A percentile compares a stretch with the other conserved stretches of the same genome.
Conservation (phyloP, 345 rosid species). For the Geranium brycei region DNA sequence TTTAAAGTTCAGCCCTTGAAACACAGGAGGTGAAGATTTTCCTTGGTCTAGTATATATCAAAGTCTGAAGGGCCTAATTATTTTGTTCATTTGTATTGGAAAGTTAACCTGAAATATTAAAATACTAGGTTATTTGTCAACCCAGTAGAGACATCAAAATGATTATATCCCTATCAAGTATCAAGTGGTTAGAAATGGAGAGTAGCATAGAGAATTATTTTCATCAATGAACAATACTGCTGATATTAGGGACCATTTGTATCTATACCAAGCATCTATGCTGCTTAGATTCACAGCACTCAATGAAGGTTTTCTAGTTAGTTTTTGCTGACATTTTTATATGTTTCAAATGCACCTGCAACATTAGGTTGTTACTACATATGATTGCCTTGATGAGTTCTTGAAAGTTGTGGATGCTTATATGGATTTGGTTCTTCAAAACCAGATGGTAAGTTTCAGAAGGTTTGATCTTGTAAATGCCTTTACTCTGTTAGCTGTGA, state of each 20-base stretch:
- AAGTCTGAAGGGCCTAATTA: neutral
- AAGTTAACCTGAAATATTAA: neutral
- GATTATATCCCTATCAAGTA: neutral
- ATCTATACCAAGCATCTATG: neutral
- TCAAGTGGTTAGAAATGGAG: neutral
- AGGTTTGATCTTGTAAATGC: neutral
- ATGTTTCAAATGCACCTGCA: conserved; percentile 1
- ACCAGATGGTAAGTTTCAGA: conserved; percentile 47
- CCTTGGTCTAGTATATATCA: neutral
- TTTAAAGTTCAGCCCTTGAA: neutral
- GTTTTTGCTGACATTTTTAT: neutral
- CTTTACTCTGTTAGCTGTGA: neutral
- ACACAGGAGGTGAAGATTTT: neutral
- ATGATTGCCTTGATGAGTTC: conserved; percentile 51
- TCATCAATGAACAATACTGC: neutral
- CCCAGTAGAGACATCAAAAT: neutral
- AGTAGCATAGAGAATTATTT: neutral
- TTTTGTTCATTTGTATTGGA: neutral
- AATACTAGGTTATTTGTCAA: neutral
- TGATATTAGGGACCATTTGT: neutral
- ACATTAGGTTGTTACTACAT: conserved; percentile 43
- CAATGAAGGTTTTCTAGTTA: neutral
- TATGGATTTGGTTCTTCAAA: conserved; percentile 61
- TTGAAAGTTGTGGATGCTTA: conserved; percentile 69
- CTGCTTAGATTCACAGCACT: neutral